Percentiles rank a stretch among this genome's conserved stretches.
phyloP scores from a whole-genome alignment of 2,329 filamentous ascomycete species.

The Trichoderma koningii region DNA sequence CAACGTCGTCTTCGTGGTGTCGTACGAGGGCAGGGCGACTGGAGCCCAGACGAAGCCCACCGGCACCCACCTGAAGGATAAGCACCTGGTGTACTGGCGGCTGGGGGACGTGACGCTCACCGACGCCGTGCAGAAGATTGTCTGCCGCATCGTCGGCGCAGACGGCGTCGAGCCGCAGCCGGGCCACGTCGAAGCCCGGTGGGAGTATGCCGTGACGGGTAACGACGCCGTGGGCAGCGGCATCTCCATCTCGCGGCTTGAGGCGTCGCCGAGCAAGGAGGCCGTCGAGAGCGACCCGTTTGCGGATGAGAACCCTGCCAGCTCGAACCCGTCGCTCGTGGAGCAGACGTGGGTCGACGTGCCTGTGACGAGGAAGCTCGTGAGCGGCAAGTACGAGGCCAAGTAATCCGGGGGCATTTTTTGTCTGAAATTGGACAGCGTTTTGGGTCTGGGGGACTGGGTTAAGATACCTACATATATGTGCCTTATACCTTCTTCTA shows the following conservation, averaged over 20 bases:
- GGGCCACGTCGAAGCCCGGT: slow-evolving; percentile 79
- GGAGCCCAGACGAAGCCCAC: slow-evolving; percentile 75
- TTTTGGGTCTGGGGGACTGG: not conserved
- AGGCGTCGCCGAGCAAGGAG: slow-evolving; percentile 54
- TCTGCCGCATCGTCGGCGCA: slow-evolving; percentile 76
- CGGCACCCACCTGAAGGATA: slow-evolving; percentile 77
- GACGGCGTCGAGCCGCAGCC: slow-evolving; percentile 70
- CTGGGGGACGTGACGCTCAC: slow-evolving; percentile 72
- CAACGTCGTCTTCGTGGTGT: slow-evolving; percentile 74
- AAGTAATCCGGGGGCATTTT: slow-evolving; percentile 26
- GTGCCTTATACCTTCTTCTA: too few species aligned
- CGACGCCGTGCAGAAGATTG: slow-evolving; percentile 70
- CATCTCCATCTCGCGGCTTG: slow-evolving; percentile 63
- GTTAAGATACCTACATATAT: slow-evolving; percentile 10
- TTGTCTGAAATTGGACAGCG: not conserved
- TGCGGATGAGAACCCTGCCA: slow-evolving; percentile 51
- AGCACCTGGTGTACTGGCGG: slow-evolving; percentile 77
- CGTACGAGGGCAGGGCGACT: slow-evolving; percentile 68
- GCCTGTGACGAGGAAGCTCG: slow-evolving; percentile 65
- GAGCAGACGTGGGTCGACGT: slow-evolving; percentile 65
- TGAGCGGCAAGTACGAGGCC: slow-evolving; percentile 75
- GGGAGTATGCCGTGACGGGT: slow-evolving; percentile 60
- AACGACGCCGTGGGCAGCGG: slow-evolving; percentile 56
- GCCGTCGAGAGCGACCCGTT: slow-evolving; percentile 65
- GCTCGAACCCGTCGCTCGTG: slow-evolving; percentile 28